Evolutionary conservation across 345 rosid species (phyloP).

Genomic region (Eucalyptus marginata): DNA sequence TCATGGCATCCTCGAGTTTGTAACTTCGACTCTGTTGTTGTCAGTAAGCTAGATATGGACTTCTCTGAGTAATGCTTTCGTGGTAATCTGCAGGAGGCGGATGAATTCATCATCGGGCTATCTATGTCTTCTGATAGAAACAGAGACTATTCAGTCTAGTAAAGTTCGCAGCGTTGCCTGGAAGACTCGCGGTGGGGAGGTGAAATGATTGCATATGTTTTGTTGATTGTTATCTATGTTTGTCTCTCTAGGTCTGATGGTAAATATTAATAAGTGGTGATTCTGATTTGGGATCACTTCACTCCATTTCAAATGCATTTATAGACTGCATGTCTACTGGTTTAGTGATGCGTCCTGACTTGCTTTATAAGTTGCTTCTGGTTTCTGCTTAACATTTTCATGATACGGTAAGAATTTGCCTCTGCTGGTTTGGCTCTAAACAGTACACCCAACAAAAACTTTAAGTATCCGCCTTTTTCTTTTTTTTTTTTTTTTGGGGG

Average conservation of each 20-base stretch:
- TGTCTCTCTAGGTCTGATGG: background rate
- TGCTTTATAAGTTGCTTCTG: background rate
- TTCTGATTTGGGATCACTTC: background rate
- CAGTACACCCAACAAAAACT: background rate
- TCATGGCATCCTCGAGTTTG: accelerated
- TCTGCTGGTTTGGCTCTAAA: background rate
- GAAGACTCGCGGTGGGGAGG: conserved; percentile 72
- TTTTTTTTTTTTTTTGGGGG: background rate
- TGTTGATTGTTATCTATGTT: background rate
- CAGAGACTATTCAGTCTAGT: conserved; percentile 62
- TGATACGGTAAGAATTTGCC: background rate
- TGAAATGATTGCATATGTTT: background rate
- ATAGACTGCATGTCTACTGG: background rate
- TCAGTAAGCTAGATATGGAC: background rate
- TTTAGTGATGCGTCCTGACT: background rate
- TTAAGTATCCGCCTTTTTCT: background rate
- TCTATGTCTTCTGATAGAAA: conserved; percentile 64
- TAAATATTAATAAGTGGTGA: background rate
- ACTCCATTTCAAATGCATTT: background rate
- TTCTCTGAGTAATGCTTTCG: background rate
- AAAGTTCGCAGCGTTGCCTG: conserved; percentile 69
- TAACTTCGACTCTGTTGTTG: accelerated
- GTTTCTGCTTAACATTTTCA: background rate
- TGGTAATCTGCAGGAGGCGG: conserved; percentile 38
- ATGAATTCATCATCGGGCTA: conserved; percentile 73